Conservation (phyloP, 805 yeast species). For the Zygoascus tannicola region DNA sequence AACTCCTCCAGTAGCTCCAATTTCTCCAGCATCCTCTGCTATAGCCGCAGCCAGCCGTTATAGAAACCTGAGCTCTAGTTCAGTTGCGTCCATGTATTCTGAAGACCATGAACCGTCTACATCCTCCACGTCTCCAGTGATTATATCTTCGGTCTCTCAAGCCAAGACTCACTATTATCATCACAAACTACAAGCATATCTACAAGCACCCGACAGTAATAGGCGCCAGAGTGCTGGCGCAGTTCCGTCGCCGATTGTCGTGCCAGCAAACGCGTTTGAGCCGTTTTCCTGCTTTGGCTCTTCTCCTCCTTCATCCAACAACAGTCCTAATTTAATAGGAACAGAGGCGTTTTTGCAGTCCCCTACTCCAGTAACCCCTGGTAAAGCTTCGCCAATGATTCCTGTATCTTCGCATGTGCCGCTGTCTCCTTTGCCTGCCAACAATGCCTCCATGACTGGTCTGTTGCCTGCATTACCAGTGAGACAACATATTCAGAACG, state of each 20-base stretch:
- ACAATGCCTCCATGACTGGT: not conserved
- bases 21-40: not conserved
- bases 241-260: not conserved
- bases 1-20: slow-evolving; percentile 3
- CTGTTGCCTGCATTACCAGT: slow-evolving; percentile 1
- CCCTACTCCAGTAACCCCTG: not conserved
- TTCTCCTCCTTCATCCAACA: not conserved
- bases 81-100: not conserved
- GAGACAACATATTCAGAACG: not conserved
- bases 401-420: not conserved
- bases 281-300: not conserved
- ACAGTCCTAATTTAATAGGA: not conserved
- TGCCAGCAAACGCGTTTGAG: not conserved
- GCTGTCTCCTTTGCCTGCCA: not conserved
- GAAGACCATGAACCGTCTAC: not conserved
- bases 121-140: not conserved
- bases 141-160: not conserved
- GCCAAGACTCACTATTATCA: not conserved
- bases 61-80: not conserved
- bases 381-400: not conserved
- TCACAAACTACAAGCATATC: not conserved
- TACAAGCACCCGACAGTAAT: not conserved
- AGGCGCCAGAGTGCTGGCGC: not conserved
- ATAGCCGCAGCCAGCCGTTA: not conserved
- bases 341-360: not conserved